These are phyloP conservation scores for Diaporthe sp. DNA, from an alignment of 2,329 filamentous ascomycete species.

Conservation along the genomic window DNA sequence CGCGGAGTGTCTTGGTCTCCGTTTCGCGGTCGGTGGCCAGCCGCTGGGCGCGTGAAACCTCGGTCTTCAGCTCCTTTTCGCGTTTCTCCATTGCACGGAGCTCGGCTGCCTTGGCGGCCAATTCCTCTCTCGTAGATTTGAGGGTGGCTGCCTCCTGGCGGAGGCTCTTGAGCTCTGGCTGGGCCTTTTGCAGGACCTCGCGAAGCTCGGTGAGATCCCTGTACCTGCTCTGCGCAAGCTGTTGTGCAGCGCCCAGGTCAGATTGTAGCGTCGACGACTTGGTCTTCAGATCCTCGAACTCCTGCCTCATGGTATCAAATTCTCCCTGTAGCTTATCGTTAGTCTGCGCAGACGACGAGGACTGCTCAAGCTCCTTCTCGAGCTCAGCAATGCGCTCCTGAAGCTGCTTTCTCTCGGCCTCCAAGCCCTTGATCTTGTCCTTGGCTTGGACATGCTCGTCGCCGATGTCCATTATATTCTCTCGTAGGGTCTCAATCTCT, in stretches of 20 bases:
- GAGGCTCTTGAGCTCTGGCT: slow-evolving; percentile 86
- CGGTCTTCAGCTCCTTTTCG: slow-evolving; percentile 84
- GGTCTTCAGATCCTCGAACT: slow-evolving; percentile 77
- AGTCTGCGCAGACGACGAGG: slow-evolving; percentile 54
- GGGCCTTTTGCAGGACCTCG: slow-evolving; percentile 85
- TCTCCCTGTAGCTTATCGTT: slow-evolving; percentile 72
- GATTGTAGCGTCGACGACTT: slow-evolving; percentile 81
- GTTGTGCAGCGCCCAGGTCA: slow-evolving; percentile 87
- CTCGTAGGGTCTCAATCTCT: slow-evolving; percentile 86
- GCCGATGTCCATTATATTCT: slow-evolving; percentile 83
- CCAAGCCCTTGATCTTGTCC: slow-evolving; percentile 79
- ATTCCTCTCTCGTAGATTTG: slow-evolving; percentile 81
- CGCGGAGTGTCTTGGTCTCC: slow-evolving; percentile 83
- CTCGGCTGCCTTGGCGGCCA: slow-evolving; percentile 71
- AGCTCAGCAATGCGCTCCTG: slow-evolving; percentile 75
- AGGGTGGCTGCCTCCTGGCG: slow-evolving; percentile 83
- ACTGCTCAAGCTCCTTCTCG: slow-evolving; percentile 75
- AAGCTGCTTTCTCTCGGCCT: slow-evolving; percentile 76
- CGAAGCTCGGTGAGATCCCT: slow-evolving; percentile 88
- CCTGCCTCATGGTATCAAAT: slow-evolving; percentile 66
- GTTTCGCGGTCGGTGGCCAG: slow-evolving; percentile 80
- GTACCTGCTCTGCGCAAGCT: slow-evolving; percentile 88
- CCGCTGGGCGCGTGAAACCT: slow-evolving; percentile 79
- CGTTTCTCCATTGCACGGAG: slow-evolving; percentile 83
- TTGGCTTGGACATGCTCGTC: slow-evolving; percentile 88